Evolutionary conservation across 2,329 filamentous ascomycete genomes (phyloP).

Genomic region (Xylariaceae sp.): DNA sequence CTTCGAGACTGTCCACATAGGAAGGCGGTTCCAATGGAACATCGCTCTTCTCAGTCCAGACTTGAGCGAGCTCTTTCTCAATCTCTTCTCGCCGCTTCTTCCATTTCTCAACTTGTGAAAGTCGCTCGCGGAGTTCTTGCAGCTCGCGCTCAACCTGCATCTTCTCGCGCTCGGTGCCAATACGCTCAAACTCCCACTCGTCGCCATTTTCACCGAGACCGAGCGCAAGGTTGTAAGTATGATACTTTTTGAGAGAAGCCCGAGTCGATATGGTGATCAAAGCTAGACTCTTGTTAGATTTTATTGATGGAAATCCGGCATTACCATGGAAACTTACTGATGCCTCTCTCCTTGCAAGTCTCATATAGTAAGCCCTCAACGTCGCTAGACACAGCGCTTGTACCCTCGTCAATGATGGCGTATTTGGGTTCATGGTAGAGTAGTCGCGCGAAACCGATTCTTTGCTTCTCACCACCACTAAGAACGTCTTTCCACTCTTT

Average conservation of each 20-base stretch:
- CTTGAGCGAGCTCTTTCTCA: slow-evolving; percentile 67
- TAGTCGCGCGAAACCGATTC: slow-evolving; percentile 83
- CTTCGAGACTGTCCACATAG: slow-evolving; percentile 32
- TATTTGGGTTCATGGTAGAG: slow-evolving; percentile 94
- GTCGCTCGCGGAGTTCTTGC: slow-evolving; percentile 71
- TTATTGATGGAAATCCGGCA: background rate
- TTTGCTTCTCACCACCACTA: slow-evolving; percentile 95
- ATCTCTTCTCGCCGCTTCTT: slow-evolving; percentile 73
- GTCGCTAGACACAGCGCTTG: slow-evolving; percentile 87
- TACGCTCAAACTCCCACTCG: slow-evolving; percentile 88
- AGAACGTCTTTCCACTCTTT: slow-evolving; percentile 99
- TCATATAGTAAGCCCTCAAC: slow-evolving; percentile 94
- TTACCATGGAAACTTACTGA: slow-evolving; percentile 56
- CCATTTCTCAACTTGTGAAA: slow-evolving; percentile 80
- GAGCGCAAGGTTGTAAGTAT: slow-evolving; percentile 83
- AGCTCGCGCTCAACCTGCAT: slow-evolving; percentile 89
- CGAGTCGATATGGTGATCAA: slow-evolving; percentile 94
- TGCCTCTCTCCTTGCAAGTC: slow-evolving; percentile 84
- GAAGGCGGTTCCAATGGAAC: slow-evolving; percentile 42
- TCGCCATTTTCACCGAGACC: slow-evolving; percentile 76
- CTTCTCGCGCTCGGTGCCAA: slow-evolving; percentile 90
- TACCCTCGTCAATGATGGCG: slow-evolving; percentile 92
- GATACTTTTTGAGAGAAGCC: slow-evolving; percentile 90
- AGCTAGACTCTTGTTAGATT: slow-evolving; percentile 42
- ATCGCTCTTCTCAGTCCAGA: slow-evolving; percentile 53